A percentile compares a stretch with the other conserved stretches of the same genome.
These are phyloP conservation scores for Rusavskia elegans DNA, from an alignment of 495 filamentous ascomycete species.

Conservation along the genomic window DNA sequence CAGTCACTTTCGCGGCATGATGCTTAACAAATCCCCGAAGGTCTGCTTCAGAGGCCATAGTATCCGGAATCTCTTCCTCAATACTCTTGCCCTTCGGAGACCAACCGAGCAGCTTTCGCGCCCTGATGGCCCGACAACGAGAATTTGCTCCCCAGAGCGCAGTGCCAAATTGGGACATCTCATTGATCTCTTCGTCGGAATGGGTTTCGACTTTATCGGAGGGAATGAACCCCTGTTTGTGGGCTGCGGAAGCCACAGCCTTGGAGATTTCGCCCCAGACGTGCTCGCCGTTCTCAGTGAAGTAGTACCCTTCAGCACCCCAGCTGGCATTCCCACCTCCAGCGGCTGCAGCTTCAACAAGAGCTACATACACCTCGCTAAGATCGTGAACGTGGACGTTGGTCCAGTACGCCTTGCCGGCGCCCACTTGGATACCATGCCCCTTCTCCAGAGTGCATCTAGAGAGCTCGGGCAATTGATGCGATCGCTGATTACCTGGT, in stretches of 20 bases:
- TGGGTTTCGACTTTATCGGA: constrained; percentile 32
- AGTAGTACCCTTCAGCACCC: constrained; percentile 59
- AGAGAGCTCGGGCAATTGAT: constrained; percentile 47
- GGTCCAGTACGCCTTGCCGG: constrained; percentile 55
- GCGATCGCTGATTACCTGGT: constrained; percentile 47
- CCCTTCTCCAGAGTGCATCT: constrained; percentile 40
- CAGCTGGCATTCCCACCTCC: constrained; percentile 51
- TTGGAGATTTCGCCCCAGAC: constrained; percentile 54
- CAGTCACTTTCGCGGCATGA: constrained; percentile 23
- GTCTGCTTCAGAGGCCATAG: constrained; percentile 29
- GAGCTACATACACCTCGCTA: constrained; percentile 41
- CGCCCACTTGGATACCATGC: constrained; percentile 44
- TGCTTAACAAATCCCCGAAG: constrained; percentile 18
- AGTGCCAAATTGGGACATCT: constrained; percentile 18
- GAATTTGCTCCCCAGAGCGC: constrained; percentile 42
- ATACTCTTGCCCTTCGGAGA: constrained; percentile 23
- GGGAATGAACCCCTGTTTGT: constrained; percentile 46
- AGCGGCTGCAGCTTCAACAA: constrained; percentile 48
- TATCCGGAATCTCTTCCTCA: constrained; percentile 10
- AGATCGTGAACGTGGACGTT: constrained; percentile 63
- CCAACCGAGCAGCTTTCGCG: constrained; percentile 43
- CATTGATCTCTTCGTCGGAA: constrained; percentile 18
- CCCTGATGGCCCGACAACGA: constrained; percentile 31
- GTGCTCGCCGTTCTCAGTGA: constrained; percentile 54
- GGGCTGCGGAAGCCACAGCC: constrained; percentile 41